A percentile compares a stretch with the other conserved stretches of the same genome.
Conservation (phyloP, 208 protist genomes). For the Wallacemonas sp. region DNA sequence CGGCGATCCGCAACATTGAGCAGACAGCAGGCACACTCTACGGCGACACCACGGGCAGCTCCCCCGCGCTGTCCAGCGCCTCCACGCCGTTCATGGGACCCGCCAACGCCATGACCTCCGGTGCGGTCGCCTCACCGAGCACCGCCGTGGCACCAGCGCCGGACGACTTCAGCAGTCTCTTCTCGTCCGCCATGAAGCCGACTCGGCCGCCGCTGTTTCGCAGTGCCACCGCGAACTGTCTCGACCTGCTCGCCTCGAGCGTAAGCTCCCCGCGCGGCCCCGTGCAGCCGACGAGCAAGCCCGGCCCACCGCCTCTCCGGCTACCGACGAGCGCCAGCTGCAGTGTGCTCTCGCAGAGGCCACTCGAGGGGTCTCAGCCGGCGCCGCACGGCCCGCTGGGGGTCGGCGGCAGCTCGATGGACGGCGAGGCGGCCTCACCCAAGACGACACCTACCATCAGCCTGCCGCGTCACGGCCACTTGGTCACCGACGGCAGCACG, state of each 20-base stretch:
- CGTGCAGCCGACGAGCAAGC: not conserved
- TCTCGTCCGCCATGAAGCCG: conserved; percentile 21
- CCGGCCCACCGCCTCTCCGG: not conserved
- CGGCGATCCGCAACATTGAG: conserved; percentile 81
- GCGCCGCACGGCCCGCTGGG: not conserved
- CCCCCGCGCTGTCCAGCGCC: conserved; percentile 10
- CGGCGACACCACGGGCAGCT: not conserved
- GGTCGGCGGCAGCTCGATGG: not conserved
- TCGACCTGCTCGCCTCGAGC: conserved; percentile 9
- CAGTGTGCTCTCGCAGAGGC: not conserved
- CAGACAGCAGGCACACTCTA: conserved; percentile 8
- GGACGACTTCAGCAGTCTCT: conserved; percentile 27
- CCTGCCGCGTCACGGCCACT: too few relatives aligned
- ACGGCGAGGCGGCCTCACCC: not conserved
- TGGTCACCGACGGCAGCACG: conserved; percentile 24
- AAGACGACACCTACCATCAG: too few relatives aligned
- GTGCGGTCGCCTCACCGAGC: conserved; percentile 2
- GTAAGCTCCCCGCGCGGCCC: not conserved
- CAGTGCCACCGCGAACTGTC: not conserved
- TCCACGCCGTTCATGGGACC: not conserved
- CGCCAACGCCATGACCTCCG: not conserved
- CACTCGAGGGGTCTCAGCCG: not conserved
- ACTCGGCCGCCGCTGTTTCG: conserved; percentile 9
- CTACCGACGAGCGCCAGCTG: not conserved
- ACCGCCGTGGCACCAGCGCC: conserved; percentile 8